Evolutionary conservation across 305 asterid species (phyloP), one percentile per base, ranked within the genome.

Genomic region (Fraxinus baroniana): DNA sequence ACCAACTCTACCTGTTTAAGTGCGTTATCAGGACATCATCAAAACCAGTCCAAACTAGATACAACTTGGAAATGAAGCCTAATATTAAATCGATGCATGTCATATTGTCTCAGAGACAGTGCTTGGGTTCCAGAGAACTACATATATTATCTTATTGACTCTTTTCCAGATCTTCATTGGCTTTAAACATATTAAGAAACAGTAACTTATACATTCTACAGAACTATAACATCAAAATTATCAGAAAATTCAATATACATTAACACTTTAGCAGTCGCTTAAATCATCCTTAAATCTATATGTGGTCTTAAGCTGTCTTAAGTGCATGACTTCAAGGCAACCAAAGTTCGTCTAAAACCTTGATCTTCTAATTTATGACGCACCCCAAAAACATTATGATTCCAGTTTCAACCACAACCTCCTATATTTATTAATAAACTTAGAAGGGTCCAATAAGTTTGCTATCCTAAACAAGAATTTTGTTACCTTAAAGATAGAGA

Each of bases 1-100:
- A 94, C 98, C 83, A 94, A 82, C 76, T 94, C 98, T 39, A 94
- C 98, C 98, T 94, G 92, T 82, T 89, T 66, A 81, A 81, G 70
- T 79, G 33, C 79, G 52, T 52, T 74, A 64, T 83, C 85, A 84
- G 70, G 78, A 30, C 17, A 18, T 26, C 62, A 44, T 83, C 83
- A 84, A 57, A 78, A 30, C n/a, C 57, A 62, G 44, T 44, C 24
- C 24, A 49, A 64, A 76, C 20, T 17, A 57, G 64, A 75, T 24
- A 36, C 15, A 13, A 74, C 46, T 81, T 73, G 52, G 77, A 39
- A 74, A 52, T 46, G 64, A 52, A 9, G 41, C 37, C 24, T 37
- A 24, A 26, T 75, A 30, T 22, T 74, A 37, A 70, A 30, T 79
- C 15, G 22, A 62, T 37, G 35, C 36, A 78, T 12, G 33, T 35